Conservation (phyloP, 176 grass and related monocot species). For the Echinochloa phyllopogon region DNA sequence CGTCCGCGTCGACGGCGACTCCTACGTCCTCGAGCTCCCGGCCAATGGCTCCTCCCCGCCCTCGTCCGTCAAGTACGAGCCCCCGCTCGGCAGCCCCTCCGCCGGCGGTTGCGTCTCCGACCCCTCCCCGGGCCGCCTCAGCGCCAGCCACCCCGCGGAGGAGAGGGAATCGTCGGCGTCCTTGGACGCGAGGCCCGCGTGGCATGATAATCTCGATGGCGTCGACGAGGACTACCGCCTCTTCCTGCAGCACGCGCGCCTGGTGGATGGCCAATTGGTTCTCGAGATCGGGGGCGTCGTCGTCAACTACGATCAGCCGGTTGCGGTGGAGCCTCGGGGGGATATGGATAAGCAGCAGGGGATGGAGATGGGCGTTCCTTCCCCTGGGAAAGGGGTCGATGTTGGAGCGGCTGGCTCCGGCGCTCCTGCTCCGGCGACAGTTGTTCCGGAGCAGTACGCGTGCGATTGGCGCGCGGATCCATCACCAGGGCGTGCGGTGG, state of each 20-base stretch:
- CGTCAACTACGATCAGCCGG: constrained; percentile 41
- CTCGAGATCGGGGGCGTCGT: constrained; percentile 42
- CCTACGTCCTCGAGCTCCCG: constrained; percentile 55
- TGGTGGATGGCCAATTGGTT: constrained; percentile 49
- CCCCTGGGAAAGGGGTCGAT: neutral
- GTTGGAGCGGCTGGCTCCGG: neutral
- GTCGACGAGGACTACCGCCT: constrained; percentile 62
- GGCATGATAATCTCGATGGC: constrained; percentile 26
- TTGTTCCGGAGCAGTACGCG: neutral
- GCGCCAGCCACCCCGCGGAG: neutral
- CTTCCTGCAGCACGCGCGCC: constrained; percentile 55
- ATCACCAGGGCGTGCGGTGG: neutral
- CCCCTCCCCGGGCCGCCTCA: constrained; percentile 27
- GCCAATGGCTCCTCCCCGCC: constrained; percentile 24
- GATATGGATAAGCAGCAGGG: neutral
- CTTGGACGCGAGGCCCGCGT: constrained; percentile 20
- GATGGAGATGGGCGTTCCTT: constrained; percentile 5
- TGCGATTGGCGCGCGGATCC: constrained; percentile 30
- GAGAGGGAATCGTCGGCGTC: neutral
- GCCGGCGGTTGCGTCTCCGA: constrained; percentile 48
- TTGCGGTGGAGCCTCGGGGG: neutral
- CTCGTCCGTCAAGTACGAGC: constrained; percentile 52
- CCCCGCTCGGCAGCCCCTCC: constrained; percentile 14
- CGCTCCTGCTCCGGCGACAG: neutral
- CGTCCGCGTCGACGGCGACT: constrained; percentile 54